A percentile compares a stretch with the other conserved stretches of the same genome.
phyloP scores from a whole-genome alignment of 768 basidiomycete genomes.

The Pleurotus sapidus region DNA sequence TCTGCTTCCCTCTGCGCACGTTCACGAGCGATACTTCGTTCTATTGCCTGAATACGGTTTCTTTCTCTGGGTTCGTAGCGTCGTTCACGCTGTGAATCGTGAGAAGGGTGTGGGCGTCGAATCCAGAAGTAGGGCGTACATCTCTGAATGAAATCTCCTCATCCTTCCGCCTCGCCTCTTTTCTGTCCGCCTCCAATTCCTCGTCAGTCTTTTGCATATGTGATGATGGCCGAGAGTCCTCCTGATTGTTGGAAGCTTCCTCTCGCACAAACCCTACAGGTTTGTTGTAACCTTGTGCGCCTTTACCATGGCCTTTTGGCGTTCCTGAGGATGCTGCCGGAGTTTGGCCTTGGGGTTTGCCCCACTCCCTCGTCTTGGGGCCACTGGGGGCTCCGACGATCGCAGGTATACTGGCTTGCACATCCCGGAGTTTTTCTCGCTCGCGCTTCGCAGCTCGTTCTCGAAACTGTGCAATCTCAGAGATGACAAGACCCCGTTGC shows the following conservation, averaged over 20 bases:
- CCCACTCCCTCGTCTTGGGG: constrained; percentile 79
- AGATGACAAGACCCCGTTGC: constrained; percentile 87
- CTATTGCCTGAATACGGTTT: constrained; percentile 71
- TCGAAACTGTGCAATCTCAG: constrained; percentile 94
- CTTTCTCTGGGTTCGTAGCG: constrained; percentile 92
- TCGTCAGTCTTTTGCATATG: constrained; percentile 74
- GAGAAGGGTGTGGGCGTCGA: neutral
- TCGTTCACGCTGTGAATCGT: constrained; percentile 70
- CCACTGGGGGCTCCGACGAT: constrained; percentile 57
- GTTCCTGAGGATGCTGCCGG: constrained; percentile 27
- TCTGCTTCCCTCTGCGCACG: constrained; percentile 71
- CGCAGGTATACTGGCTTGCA: constrained; percentile 53
- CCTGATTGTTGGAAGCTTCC: constrained; percentile 32
- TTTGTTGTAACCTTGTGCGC: constrained; percentile 74
- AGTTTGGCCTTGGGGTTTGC: constrained; percentile 53
- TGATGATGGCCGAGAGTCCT: constrained; percentile 29
- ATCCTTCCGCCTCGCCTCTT: constrained; percentile 70
- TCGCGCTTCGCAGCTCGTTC: constrained; percentile 92
- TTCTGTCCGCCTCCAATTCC: constrained; percentile 81
- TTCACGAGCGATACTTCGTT: constrained; percentile 74
- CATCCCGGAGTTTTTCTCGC: constrained; percentile 83
- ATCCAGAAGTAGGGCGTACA: constrained; percentile 44
- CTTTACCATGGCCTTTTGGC: constrained; percentile 53
- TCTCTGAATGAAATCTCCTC: constrained; percentile 86
- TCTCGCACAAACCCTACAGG: constrained; percentile 83